Evolutionary conservation across 208 protist genomes (phyloP), one percentile per base, ranked within the genome.

Genomic region (Leishmania arabica): DNA sequence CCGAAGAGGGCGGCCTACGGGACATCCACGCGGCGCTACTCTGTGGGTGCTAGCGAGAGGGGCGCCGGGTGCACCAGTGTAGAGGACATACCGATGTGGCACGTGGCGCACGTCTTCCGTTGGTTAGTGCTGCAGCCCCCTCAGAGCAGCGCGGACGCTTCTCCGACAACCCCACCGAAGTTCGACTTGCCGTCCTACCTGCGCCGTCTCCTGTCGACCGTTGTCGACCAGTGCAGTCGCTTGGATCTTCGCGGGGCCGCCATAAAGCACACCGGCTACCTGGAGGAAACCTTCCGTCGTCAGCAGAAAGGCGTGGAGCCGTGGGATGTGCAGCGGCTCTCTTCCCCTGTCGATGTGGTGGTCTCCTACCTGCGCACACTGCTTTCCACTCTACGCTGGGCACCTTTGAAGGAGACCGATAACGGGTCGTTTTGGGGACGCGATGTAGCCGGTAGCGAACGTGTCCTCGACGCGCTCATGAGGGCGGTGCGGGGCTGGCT

Each of bases 161-260:
- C 75, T 19, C 45, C 3, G 40, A 60, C 27, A 21, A 42, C 40
- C 3, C 15, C 53, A 24, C 34, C n/a, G 27, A 51, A 42, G 17
- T 84, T 84, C 58, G 77, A 81, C 56, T 40, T 85, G 24, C 21
- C 62, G 24, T 75, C 53, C 3, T 60, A 81, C 34, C 58, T 88
- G 40, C 66, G 64, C 42, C 65, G 21, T 11, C 78, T 93, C 13
- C 34, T 95, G 8, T 80, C 88, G n/a, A 75, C 77, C 51, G 68
- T 91, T 8, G 37, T 93, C 47, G 45, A 77, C 60, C 77, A 92
- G 71, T 90, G 87, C 87, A 72, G 79, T 54, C 82, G 79, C 24
- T 76, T 92, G 60, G 90, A 95, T 72, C 77, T 92, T 64, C 88
- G 92, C 40, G 92, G 92, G 0, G 85, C 89, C 19, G 89, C 90